Evolutionary conservation across 192 early-diverging fungal species (phyloP).

Genomic region (Entomortierella chlamydospora): DNA sequence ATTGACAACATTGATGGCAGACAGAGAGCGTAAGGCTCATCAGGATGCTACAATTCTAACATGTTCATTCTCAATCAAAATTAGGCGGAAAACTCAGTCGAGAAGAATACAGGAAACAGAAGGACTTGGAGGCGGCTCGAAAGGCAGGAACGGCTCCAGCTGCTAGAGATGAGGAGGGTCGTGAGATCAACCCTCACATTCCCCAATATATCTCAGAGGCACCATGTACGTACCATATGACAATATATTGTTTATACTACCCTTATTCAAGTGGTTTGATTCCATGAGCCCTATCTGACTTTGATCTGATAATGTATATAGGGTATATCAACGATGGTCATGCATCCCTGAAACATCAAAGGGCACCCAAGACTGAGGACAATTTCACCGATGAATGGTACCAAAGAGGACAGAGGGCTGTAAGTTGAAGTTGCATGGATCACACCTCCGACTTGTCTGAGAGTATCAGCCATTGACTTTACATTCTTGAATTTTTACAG

Average conservation of each 20-base stretch:
- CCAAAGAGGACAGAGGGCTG: slow-evolving; percentile 75
- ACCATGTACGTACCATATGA: slow-evolving; percentile 72
- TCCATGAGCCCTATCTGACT: not conserved
- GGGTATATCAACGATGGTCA: slow-evolving; percentile 85
- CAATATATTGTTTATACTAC: not conserved
- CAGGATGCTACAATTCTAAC: too few species aligned
- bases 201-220: slow-evolving; percentile 96
- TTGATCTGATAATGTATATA: slow-evolving; percentile 3
- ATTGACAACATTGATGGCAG: not conserved
- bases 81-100: slow-evolving; percentile 80
- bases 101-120: slow-evolving; percentile 95
- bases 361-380: slow-evolving; percentile 51
- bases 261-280: too few species aligned
- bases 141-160: slow-evolving; percentile 93
- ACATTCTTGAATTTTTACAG: slow-evolving; percentile 10
- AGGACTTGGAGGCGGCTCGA: slow-evolving; percentile 95
- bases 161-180: slow-evolving; percentile 87
- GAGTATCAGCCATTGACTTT: not conserved
- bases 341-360: slow-evolving; percentile 91
- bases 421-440: slow-evolving; percentile 36
- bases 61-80: not conserved
- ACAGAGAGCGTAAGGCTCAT: too few species aligned
- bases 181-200: slow-evolving; percentile 98
- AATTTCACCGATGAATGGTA: slow-evolving; percentile 78
- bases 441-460: not conserved